Percentiles rank a stretch among this genome's conserved stretches.
Conservation (phyloP, 2,329 filamentous ascomycete species). For the Diplodia sapinea region DNA sequence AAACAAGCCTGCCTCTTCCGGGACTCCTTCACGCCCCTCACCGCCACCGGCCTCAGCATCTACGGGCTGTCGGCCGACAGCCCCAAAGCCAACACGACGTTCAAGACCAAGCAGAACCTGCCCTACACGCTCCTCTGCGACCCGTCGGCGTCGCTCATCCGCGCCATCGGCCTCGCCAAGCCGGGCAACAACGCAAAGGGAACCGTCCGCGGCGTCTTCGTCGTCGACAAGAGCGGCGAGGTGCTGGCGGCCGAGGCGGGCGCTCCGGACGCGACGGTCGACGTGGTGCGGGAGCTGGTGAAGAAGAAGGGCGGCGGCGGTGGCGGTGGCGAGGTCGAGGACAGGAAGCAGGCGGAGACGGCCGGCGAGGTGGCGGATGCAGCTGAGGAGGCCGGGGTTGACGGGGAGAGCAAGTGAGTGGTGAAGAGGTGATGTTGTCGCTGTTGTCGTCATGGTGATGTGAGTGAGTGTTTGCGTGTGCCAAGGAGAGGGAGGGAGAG, state of each 20-base stretch:
- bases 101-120: constrained; percentile 89
- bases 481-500: too few species aligned
- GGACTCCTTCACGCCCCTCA: constrained; percentile 78
- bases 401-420: constrained; percentile 33
- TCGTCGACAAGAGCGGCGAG: constrained; percentile 81
- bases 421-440: background rate
- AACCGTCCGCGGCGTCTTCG: constrained; percentile 86
- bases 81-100: constrained; percentile 88
- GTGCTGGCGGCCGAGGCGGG: constrained; percentile 77
- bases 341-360: constrained; percentile 46
- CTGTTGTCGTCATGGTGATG: background rate
- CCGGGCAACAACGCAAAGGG: constrained; percentile 64
- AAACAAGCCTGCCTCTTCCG: constrained; percentile 93
- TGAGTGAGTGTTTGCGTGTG: background rate
- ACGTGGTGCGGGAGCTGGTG: constrained; percentile 73
- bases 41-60: constrained; percentile 78
- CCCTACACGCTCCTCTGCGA: constrained; percentile 91
- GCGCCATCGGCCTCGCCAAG: constrained; percentile 89
- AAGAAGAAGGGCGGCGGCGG: constrained; percentile 33
- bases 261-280: constrained; percentile 76
- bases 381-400: constrained; percentile 45
- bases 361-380: constrained; percentile 55
- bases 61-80: constrained; percentile 89
- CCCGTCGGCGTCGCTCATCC: constrained; percentile 73
- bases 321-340: constrained; percentile 36